These are phyloP conservation scores for Boletellus deceptivus DNA, from an alignment of 1,284 basidiomycete genomes.

Conservation along the genomic window DNA sequence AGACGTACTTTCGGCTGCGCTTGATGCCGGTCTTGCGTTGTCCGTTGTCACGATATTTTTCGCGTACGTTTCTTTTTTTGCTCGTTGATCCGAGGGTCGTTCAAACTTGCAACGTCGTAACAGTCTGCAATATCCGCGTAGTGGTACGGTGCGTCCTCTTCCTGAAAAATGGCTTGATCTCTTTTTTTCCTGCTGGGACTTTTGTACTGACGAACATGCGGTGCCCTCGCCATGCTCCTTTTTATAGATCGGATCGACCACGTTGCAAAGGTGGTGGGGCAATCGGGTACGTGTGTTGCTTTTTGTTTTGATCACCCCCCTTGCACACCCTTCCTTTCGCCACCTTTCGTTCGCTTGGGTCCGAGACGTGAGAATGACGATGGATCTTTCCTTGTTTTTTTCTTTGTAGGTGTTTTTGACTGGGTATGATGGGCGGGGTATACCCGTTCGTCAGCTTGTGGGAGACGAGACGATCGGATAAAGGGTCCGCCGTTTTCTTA, in stretches of 20 bases:
- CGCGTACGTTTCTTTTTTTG: slow-evolving; percentile 24
- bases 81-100: neutral
- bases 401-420: slow-evolving; percentile 28
- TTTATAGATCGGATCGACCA: slow-evolving; percentile 42
- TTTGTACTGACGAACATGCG: too few species aligned
- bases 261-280: slow-evolving; percentile 53
- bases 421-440: slow-evolving; percentile 41
- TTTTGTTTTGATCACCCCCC: too few species aligned
- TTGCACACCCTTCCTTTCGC: too few species aligned
- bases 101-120: neutral
- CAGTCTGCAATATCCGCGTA: slow-evolving; percentile 35
- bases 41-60: slow-evolving; percentile 54
- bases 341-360: too few species aligned
- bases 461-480: slow-evolving; percentile 40
- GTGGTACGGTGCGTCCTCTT: slow-evolving; percentile 23
- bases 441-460: slow-evolving; percentile 38
- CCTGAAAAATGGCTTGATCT: too few species aligned
- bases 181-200: too few species aligned
- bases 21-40: slow-evolving; percentile 56
- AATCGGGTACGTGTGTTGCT: slow-evolving; percentile 36
- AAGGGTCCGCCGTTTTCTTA: neutral
- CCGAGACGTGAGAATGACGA: too few species aligned
- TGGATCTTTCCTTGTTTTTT: neutral
- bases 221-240: too few species aligned
- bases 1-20: slow-evolving; percentile 60